A percentile compares a stretch with the other conserved stretches of the same genome.
These are phyloP conservation scores for Aspergillus cristatus DNA, from an alignment of 495 filamentous ascomycete species.

Conservation along the genomic window DNA sequence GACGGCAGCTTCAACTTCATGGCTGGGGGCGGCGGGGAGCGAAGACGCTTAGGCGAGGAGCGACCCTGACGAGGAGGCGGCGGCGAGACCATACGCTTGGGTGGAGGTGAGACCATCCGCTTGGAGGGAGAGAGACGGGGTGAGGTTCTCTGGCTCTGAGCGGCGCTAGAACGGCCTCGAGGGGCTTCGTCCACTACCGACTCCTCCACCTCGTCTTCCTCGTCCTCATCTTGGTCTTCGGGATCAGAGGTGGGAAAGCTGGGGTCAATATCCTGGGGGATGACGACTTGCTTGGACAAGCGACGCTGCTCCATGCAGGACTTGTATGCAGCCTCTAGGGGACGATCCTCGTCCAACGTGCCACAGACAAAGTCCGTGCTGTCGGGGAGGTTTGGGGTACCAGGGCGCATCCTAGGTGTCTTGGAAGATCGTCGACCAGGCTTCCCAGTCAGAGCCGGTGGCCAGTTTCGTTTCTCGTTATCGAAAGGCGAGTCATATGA, in stretches of 20 bases:
- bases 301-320: slow-evolving; percentile 74
- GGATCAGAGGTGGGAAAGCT: slow-evolving; percentile 92
- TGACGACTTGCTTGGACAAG: slow-evolving; percentile 63
- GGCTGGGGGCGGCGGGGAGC: slow-evolving; percentile 46
- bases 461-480: slow-evolving; percentile 23
- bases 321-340: slow-evolving; percentile 86
- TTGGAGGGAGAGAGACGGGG: slow-evolving; percentile 32
- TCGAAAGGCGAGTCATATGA: slow-evolving; percentile 56
- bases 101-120: slow-evolving; percentile 47
- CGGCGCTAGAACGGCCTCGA: slow-evolving; percentile 24
- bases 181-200: slow-evolving; percentile 23
- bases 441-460: slow-evolving; percentile 18
- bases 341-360: slow-evolving; percentile 89
- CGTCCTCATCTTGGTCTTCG: slow-evolving; percentile 70
- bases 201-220: slow-evolving; percentile 41
- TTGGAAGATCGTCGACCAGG: slow-evolving; percentile 26
- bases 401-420: slow-evolving; percentile 53
- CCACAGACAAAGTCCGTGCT: slow-evolving; percentile 98
- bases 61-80: slow-evolving; percentile 58
- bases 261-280: slow-evolving; percentile 94
- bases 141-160: slow-evolving; percentile 19
- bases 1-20: slow-evolving; percentile 20
- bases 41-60: slow-evolving; percentile 59
- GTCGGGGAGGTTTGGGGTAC: slow-evolving; percentile 80
- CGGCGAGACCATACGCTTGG: slow-evolving; percentile 44